Percentiles rank a stretch among this genome's conserved stretches.
These are phyloP conservation scores for Metschnikowia corniflorae DNA, from an alignment of 805 yeast genomes.

Conservation along the genomic window DNA sequence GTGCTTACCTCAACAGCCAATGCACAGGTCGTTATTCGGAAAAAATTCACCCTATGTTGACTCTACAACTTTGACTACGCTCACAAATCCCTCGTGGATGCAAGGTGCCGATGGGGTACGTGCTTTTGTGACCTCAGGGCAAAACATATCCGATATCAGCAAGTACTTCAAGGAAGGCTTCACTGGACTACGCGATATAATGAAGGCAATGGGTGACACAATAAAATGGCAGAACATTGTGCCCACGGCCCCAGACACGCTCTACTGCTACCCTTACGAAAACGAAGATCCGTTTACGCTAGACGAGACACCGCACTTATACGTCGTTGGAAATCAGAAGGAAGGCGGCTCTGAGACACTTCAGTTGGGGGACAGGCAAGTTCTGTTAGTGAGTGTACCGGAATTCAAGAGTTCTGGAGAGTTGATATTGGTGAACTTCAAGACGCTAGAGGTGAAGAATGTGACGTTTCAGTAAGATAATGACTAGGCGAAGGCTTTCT, in stretches of 20 bases:
- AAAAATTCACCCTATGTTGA: slow-evolving; percentile 41
- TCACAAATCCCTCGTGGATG: slow-evolving; percentile 70
- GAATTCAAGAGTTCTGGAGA: slow-evolving; percentile 63
- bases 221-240: slow-evolving; percentile 81
- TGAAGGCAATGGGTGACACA: slow-evolving; percentile 53
- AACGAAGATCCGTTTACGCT: slow-evolving; percentile 77
- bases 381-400: slow-evolving; percentile 67
- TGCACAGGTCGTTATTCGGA: slow-evolving; percentile 73
- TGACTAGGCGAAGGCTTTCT: no score
- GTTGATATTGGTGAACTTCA: slow-evolving; percentile 57
- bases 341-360: slow-evolving; percentile 47
- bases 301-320: slow-evolving; percentile 80
- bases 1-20: slow-evolving; percentile 83
- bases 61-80: slow-evolving; percentile 13
- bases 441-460: slow-evolving; percentile 52
- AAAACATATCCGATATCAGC: slow-evolving; percentile 72
- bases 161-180: slow-evolving; percentile 54
- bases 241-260: slow-evolving; percentile 95
- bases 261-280: slow-evolving; percentile 82
- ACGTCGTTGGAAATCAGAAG: slow-evolving; percentile 82
- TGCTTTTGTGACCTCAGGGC: slow-evolving; percentile 77
- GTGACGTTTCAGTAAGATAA: no score
- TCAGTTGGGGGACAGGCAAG: slow-evolving; percentile 28
- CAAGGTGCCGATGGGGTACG: slow-evolving; percentile 50
- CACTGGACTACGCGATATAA: slow-evolving; percentile 2